Evolutionary conservation across 352 stramenopile genomes (phyloP), one percentile per base, ranked within the genome.

Genomic region (Globisporangium okanoganense): DNA sequence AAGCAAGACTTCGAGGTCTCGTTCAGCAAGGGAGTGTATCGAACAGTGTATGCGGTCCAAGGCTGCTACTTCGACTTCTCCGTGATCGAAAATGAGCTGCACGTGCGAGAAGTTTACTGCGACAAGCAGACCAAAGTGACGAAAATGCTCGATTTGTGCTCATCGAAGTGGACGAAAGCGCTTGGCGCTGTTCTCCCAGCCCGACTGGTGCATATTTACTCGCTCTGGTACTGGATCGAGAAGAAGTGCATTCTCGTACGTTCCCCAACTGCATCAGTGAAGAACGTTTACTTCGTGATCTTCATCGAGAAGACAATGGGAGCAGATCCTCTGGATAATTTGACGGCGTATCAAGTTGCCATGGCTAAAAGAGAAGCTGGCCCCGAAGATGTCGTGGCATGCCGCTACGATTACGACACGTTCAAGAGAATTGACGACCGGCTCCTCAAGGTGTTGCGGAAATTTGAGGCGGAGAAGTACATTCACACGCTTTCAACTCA

Each of bases 151-250:
- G 73, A 81, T 24, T 14, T 84, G 0, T 83, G 77, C 36, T 56
- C 54, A 0, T 1, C 24, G 0, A 9, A 13, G 9, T 90, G 78
- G 78, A 43, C 62, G 4, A 43, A 71, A 16, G 24, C 43, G 2
- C 64, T 86, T 0, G 22, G n/a, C 2, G 3, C 40, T 3, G 20
- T 41, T 2, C 64, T 85, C 35, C 77, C 77, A 56, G 18, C 56
- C 16, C 63, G 62, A 44, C 45, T 86, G 3, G 7, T 38, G 12
- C 12, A 69, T 10, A 25, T 87, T 24, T 74, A 85, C 44, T 79
- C 68, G 1, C 68, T 83, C 5, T 86, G 79, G 77, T 78, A 76
- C 20, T 87, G 75, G 73, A 48, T 82, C 10, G 67, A 86, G 5
- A 3, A 64, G 9, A 60, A 69, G 0, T 80, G 69, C 38, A 64